Conservation (phyloP, 1,284 basidiomycete genomes). For the Fomitopsis pinicola region DNA sequence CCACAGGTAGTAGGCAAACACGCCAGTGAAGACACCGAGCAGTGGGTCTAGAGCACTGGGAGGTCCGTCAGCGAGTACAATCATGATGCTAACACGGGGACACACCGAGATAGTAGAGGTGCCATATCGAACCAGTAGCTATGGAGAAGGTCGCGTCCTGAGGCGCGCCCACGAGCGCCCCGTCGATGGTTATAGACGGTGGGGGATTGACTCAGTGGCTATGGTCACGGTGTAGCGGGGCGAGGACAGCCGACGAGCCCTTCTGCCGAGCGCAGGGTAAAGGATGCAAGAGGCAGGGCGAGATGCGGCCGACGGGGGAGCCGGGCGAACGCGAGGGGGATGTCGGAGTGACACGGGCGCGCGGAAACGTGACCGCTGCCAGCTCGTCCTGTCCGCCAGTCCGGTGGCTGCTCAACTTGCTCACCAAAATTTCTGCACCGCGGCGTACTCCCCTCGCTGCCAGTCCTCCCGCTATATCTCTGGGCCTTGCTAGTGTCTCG, state of each 20-base stretch:
- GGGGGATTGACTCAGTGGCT: too few species aligned
- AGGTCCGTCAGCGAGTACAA: background rate
- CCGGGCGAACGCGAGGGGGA: background rate
- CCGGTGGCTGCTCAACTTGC: conserved; percentile 15
- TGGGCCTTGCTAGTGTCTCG: conserved; percentile 5
- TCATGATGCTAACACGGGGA: conserved; percentile 1
- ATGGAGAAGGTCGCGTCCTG: too few species aligned
- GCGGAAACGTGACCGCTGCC: conserved; percentile 16
- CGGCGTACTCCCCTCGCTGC: background rate
- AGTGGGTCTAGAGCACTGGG: conserved; percentile 64
- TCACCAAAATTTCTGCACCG: conserved; percentile 11
- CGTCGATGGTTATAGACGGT: background rate
- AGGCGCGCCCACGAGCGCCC: background rate
- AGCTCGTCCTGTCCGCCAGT: conserved; percentile 9
- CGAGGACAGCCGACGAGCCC: background rate
- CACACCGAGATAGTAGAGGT: conserved; percentile 49
- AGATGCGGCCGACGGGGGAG: background rate
- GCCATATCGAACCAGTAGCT: conserved; percentile 1
- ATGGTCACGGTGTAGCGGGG: too few species aligned
- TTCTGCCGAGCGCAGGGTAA: background rate
- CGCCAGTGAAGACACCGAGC: conserved; percentile 78
- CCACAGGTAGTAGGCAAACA: conserved; percentile 79
- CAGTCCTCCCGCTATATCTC: background rate
- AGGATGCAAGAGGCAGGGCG: background rate
- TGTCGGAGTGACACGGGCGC: conserved; percentile 17